Evolutionary conservation across 2,329 filamentous ascomycete genomes (phyloP).

Genomic region (Coniella vitis): DNA sequence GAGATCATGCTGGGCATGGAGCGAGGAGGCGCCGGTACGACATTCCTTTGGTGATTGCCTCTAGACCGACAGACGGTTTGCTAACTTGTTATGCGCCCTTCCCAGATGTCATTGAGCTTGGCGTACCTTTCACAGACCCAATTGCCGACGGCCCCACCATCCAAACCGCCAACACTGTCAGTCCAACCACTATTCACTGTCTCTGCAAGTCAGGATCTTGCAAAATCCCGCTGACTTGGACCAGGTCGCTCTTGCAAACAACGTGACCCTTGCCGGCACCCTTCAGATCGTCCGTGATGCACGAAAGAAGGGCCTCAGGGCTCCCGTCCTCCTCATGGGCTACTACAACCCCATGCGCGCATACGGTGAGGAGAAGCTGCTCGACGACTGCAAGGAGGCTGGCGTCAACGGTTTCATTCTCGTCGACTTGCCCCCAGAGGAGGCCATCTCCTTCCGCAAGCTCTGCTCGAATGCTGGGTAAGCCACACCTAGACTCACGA

Average conservation of each 20-base stretch:
- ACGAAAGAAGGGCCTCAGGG: slow-evolving; percentile 66
- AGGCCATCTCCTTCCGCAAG: slow-evolving; percentile 85
- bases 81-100: slow-evolving; percentile 5
- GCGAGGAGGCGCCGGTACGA: slow-evolving; percentile 76
- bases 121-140: slow-evolving; percentile 93
- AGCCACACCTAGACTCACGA: slow-evolving; percentile 25
- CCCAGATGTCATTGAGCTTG: slow-evolving; percentile 87
- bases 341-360: slow-evolving; percentile 96
- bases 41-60: not conserved
- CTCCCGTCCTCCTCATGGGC: slow-evolving; percentile 90
- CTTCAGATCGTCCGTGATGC: slow-evolving; percentile 80
- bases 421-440: slow-evolving; percentile 90
- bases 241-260: slow-evolving; percentile 69
- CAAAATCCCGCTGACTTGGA: slow-evolving; percentile 3
- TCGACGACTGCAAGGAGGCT: slow-evolving; percentile 75
- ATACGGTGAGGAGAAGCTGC: slow-evolving; percentile 86
- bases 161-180: slow-evolving; percentile 84
- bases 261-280: slow-evolving; percentile 73
- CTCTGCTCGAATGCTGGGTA: slow-evolving; percentile 71
- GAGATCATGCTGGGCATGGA: slow-evolving; percentile 85
- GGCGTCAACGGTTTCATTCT: slow-evolving; percentile 96
- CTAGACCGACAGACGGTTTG: not conserved
- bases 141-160: slow-evolving; percentile 98
- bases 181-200: too few relatives aligned
- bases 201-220: too few relatives aligned